These are phyloP conservation scores for Lobulomyces angularis DNA, from an alignment of 192 early-diverging fungal species.

Conservation along the genomic window DNA sequence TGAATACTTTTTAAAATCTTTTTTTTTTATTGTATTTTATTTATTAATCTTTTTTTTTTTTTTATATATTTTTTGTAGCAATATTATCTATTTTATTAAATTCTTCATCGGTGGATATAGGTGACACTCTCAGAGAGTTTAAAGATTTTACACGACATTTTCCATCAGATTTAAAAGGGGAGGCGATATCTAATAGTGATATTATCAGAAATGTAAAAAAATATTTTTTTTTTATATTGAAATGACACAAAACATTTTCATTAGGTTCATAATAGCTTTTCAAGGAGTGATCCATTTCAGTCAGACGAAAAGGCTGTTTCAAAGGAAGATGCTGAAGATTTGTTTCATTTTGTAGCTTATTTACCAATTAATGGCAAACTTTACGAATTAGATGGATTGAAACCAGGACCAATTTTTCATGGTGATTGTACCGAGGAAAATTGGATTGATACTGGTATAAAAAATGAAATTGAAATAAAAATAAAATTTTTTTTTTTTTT, in stretches of 20 bases:
- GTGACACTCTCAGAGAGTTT: background rate
- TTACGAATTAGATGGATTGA: slow-evolving; percentile 4
- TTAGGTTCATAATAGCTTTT: background rate
- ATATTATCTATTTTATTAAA: slow-evolving; percentile 5
- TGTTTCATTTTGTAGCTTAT: slow-evolving; percentile 3
- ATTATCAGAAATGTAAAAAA: background rate
- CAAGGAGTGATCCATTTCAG: slow-evolving; percentile 1
- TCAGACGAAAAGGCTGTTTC: background rate
- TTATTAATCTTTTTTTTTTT: too few relatives aligned
- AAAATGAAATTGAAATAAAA: background rate
- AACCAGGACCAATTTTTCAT: slow-evolving; percentile 3
- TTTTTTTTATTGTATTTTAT: too few relatives aligned
- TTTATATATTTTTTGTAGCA: too few relatives aligned
- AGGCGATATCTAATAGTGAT: slow-evolving; percentile 4
- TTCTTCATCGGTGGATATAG: background rate
- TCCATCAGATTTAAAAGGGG: slow-evolving; percentile 1
- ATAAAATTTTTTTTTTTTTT: background rate
- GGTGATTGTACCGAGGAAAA: slow-evolving; percentile 1
- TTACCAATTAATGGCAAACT: slow-evolving; percentile 2
- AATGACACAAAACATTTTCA: background rate
- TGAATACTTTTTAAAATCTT: too few relatives aligned
- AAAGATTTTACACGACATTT: slow-evolving; percentile 1
- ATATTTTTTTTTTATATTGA: background rate
- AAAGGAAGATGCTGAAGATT: slow-evolving; percentile 2
- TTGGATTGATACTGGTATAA: slow-evolving; percentile 1